These are phyloP conservation scores for Penicillium parvum DNA, from an alignment of 495 filamentous ascomycete species.

Conservation along the genomic window DNA sequence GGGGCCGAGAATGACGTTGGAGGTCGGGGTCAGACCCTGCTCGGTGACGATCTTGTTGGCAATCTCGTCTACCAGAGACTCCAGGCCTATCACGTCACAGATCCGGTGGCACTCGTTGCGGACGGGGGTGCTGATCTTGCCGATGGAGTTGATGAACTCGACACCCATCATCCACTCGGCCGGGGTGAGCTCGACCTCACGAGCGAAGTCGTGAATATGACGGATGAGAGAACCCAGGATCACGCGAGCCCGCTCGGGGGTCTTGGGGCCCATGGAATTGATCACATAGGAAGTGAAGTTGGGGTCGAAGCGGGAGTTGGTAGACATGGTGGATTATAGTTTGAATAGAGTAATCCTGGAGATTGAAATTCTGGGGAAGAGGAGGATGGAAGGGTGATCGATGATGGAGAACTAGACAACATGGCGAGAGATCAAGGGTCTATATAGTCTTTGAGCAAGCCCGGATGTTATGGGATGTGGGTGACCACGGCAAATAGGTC, in stretches of 20 bases:
- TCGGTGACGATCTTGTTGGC: slow-evolving; percentile 75
- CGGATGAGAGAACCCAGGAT: slow-evolving; percentile 63
- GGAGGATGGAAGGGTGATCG: too few species aligned
- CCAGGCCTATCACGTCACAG: slow-evolving; percentile 75
- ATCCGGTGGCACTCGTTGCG: slow-evolving; percentile 76
- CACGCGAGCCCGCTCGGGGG: slow-evolving; percentile 60
- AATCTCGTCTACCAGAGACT: slow-evolving; percentile 82
- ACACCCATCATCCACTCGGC: slow-evolving; percentile 80
- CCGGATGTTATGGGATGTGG: too few species aligned
- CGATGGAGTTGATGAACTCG: slow-evolving; percentile 53
- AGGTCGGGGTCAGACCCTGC: slow-evolving; percentile 65
- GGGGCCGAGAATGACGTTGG: slow-evolving; percentile 77
- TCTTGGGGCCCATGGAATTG: slow-evolving; percentile 71
- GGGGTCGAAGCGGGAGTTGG: slow-evolving; percentile 56
- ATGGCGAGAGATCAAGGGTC: too few species aligned
- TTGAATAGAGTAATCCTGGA: too few species aligned
- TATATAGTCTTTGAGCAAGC: too few species aligned
- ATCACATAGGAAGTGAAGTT: slow-evolving; percentile 72
- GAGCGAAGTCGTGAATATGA: slow-evolving; percentile 79
- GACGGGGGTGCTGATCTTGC: slow-evolving; percentile 52
- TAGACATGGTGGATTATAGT: slow-evolving; percentile 38
- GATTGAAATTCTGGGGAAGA: too few species aligned
- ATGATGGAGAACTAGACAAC: too few species aligned
- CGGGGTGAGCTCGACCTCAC: slow-evolving; percentile 73
- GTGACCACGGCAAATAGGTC: too few species aligned